Evolutionary conservation across 2,329 filamentous ascomycete genomes (phyloP), one percentile per base, ranked within the genome.

Genomic region (Truncatella angustata): DNA sequence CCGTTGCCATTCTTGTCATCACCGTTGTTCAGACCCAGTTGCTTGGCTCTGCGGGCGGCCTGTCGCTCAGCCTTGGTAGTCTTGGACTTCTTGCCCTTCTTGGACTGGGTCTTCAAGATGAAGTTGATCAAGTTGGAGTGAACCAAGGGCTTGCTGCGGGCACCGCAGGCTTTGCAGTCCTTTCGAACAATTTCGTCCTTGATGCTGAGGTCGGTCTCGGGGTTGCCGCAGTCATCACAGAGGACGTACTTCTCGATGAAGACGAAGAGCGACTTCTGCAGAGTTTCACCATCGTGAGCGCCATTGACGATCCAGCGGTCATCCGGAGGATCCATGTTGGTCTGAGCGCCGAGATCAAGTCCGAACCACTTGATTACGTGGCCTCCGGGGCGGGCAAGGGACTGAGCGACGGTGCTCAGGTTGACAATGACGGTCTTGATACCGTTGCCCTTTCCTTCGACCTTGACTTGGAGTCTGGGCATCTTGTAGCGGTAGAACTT

Each of bases 401-500:
- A 95, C 67, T 89, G 81, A 65, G 93, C 92, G 63, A 99, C 91
- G 70, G 90, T 95, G 81, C 86, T 90, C 70, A 99, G 78, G 76
- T 99, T 99, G 82, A 96, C 91, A 64, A 99, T 87, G 68, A 99
- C 94, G 65, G 82, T 99, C 82, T 99, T 99, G 85, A 99, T 99
- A 70, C 94, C 94, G 79, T 99, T 99, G 63, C 94, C 94, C 78
- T 99, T 99, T 77, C 94, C 94, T 79, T 99, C 94, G 66, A 99
- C 95, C 83, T 99, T 99, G 73, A 94, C 96, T 81, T 96, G 91
- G 71, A 99, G 80, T 66, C 86, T 88, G 80, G 97, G 94, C 94
- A 99, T 99, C 86, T 99, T 99, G 87, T 99, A 99, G 74, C 94
- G 94, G 80, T 99, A 99, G 86, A 97, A 99, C 77, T 88, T 88